Percentiles rank a stretch among this genome's conserved stretches.
Conservation (phyloP, 2,329 filamentous ascomycete genomes). For the Pseudogymnoascus sp. region DNA sequence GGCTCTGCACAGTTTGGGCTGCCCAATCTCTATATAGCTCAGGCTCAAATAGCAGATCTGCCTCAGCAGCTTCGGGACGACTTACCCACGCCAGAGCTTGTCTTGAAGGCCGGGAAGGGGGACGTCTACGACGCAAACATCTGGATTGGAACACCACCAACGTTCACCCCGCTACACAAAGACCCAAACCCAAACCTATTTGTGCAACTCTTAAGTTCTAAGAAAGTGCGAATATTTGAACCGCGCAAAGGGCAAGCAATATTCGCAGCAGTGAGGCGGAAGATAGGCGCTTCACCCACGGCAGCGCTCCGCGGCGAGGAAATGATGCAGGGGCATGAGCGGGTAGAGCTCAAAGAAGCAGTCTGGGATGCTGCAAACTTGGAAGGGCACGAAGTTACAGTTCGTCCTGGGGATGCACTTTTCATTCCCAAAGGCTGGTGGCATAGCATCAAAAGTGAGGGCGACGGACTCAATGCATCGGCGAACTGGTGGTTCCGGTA, state of each 20-base stretch:
- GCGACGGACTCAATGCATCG: conserved; percentile 32
- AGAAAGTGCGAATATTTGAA: conserved; percentile 63
- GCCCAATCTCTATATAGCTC: conserved; percentile 70
- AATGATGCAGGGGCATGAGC: conserved; percentile 84
- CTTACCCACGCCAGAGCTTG: conserved; percentile 58
- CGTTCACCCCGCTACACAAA: conserved; percentile 81
- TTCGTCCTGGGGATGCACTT: conserved; percentile 61
- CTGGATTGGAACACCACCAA: conserved; percentile 82
- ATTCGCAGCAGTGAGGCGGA: conserved; percentile 46
- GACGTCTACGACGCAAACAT: conserved; percentile 83
- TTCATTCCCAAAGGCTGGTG: conserved; percentile 82
- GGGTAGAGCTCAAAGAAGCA: conserved; percentile 53
- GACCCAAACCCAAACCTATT: conserved; percentile 95
- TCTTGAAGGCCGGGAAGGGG: conserved; percentile 57
- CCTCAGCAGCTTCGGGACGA: conserved; percentile 56
- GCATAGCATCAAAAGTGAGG: conserved; percentile 69
- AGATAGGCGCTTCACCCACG: conserved; percentile 33
- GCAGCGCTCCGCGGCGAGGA: conserved; percentile 60
- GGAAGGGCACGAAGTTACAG: conserved; percentile 31
- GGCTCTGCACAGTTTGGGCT: background rate
- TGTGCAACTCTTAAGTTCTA: conserved; percentile 68
- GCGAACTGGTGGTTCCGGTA: conserved; percentile 74
- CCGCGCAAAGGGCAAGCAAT: conserved; percentile 56
- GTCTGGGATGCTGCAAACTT: conserved; percentile 52
- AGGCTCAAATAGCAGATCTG: conserved; percentile 64